Evolutionary conservation across 495 filamentous ascomycete species (phyloP).

Genomic region (Penicillium nucicola): DNA sequence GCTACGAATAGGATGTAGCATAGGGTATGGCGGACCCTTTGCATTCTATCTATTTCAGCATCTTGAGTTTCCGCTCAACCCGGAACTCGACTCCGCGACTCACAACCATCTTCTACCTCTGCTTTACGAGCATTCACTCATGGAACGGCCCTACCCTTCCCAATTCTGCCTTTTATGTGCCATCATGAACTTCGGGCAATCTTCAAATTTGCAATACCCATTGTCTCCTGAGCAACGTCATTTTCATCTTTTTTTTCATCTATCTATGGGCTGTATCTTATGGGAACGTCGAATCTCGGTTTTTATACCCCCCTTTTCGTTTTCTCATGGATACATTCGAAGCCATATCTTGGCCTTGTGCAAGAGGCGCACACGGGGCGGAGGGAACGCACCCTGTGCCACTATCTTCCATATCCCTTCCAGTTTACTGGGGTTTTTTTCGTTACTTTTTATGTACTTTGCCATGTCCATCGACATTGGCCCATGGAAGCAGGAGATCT

Average conservation of each 20-base stretch:
- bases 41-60: neutral
- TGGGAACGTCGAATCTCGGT: slow-evolving; percentile 29
- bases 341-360: neutral
- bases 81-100: neutral
- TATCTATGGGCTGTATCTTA: slow-evolving; percentile 27
- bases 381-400: slow-evolving; percentile 5
- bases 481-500: slow-evolving; percentile 22
- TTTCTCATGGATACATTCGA: slow-evolving; percentile 31
- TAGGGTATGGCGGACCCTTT: slow-evolving; percentile 7
- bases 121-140: neutral
- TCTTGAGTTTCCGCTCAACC: no score
- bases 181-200: neutral
- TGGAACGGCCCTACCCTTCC: neutral
- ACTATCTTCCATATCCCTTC: slow-evolving; percentile 1
- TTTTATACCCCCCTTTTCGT: slow-evolving; percentile 29
- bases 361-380: neutral
- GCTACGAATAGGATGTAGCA: neutral
- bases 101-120: slow-evolving; percentile 3
- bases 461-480: slow-evolving; percentile 17
- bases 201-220: neutral
- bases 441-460: slow-evolving; percentile 16
- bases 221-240: slow-evolving; percentile 9
- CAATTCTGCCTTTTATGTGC: neutral
- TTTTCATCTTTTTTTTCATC: slow-evolving; percentile 9
- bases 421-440: neutral